phyloP scores from a whole-genome alignment of 2,329 filamentous ascomycete genomes.

The Peltaster fructicola region DNA sequence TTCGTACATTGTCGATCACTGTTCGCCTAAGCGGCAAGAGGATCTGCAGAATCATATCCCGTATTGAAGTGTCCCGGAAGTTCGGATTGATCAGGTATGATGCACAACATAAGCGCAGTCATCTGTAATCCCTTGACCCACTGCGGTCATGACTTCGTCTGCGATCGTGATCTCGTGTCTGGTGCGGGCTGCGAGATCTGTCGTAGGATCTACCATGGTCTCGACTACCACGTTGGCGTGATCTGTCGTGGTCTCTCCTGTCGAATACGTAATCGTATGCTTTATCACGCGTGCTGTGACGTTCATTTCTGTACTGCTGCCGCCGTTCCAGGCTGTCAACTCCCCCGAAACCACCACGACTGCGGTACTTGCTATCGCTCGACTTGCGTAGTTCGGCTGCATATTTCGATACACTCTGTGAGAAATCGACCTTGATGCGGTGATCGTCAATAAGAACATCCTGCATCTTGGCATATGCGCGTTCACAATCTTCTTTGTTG shows the following conservation, averaged over 20 bases:
- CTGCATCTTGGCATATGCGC: slow-evolving; percentile 98
- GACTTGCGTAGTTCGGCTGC: slow-evolving; percentile 78
- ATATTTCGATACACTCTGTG: slow-evolving; percentile 74
- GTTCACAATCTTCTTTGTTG: slow-evolving; percentile 80
- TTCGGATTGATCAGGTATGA: too few species aligned
- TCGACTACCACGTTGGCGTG: slow-evolving; percentile 5
- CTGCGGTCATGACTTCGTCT: slow-evolving; percentile 8
- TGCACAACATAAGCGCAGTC: too few species aligned
- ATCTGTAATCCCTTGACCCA: too few species aligned
- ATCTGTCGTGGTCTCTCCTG: slow-evolving; percentile 29
- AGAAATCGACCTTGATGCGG: slow-evolving; percentile 96
- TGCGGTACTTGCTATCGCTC: slow-evolving; percentile 62
- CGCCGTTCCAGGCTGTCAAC: slow-evolving; percentile 77
- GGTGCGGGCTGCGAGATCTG: slow-evolving; percentile 5
- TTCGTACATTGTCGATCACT: too few species aligned
- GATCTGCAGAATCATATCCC: too few species aligned
- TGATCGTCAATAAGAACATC: slow-evolving; percentile 92
- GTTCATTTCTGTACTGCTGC: slow-evolving; percentile 65
- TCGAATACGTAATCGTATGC: slow-evolving; percentile 79
- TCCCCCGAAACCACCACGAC: slow-evolving; percentile 72
- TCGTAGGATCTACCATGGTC: slow-evolving; percentile 1
- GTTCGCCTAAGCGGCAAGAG: too few species aligned
- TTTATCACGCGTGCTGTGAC: slow-evolving; percentile 25
- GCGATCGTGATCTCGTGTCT: slow-evolving; percentile 16
- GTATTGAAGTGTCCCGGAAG: too few species aligned